phyloP scores from a whole-genome alignment of 495 filamentous ascomycete species.

The Neurospora discreta region DNA sequence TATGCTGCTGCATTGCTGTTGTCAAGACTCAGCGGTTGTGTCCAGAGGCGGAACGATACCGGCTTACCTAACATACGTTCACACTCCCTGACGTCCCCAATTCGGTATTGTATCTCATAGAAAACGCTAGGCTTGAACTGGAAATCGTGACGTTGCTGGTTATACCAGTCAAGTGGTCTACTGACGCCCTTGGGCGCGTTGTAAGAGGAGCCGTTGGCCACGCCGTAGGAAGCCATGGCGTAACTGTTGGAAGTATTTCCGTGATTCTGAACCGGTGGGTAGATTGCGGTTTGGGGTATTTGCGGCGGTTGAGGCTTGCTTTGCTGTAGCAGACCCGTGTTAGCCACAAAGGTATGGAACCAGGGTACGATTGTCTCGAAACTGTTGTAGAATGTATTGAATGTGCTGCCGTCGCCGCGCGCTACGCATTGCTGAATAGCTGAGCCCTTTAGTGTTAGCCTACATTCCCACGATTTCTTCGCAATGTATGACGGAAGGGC shows the following conservation, averaged over 20 bases:
- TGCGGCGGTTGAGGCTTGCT: background rate
- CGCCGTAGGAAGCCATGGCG: constrained; percentile 6
- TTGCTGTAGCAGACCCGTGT: background rate
- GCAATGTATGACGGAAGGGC: background rate
- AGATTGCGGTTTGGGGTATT: constrained; percentile 2
- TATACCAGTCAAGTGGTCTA: background rate
- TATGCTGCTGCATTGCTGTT: constrained; percentile 47
- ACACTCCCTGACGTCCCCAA: constrained; percentile 53
- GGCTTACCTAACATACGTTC: constrained; percentile 43
- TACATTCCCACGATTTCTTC: background rate
- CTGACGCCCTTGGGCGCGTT: constrained; percentile 1
- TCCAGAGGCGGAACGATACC: background rate
- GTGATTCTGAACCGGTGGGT: background rate
- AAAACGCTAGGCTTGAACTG: constrained; percentile 71
- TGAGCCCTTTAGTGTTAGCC: background rate
- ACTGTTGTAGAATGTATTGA: constrained; percentile 12
- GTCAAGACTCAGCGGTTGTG: constrained; percentile 5
- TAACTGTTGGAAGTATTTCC: constrained; percentile 1
- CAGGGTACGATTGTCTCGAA: constrained; percentile 12
- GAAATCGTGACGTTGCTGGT: constrained; percentile 3
- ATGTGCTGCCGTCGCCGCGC: constrained; percentile 4
- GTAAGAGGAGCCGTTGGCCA: background rate
- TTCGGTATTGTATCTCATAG: constrained; percentile 48
- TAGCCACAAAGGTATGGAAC: constrained; percentile 2
- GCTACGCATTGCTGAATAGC: constrained; percentile 10